A percentile compares a stretch with the other conserved stretches of the same genome.
phyloP scores from a whole-genome alignment of 2,329 filamentous ascomycete genomes.

The Aspergillus ochraceoroseus region DNA sequence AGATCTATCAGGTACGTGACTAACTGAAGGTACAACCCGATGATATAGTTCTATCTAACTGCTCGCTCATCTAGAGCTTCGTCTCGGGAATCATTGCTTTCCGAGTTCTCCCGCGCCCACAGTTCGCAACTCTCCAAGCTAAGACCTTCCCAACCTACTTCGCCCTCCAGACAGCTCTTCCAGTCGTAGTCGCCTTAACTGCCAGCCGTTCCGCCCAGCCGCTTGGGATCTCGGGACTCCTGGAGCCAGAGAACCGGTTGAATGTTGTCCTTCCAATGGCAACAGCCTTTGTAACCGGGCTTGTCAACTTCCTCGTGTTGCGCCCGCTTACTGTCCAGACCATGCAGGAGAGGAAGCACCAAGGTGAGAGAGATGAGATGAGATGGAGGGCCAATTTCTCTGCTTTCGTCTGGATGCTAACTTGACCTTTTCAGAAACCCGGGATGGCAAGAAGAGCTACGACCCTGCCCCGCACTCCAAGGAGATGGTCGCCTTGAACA shows the following conservation, averaged over 20 bases:
- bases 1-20: conserved; percentile 75
- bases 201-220: conserved; percentile 58
- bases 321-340: conserved; percentile 69
- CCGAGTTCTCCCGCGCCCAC: conserved; percentile 67
- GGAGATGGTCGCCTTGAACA: conserved; percentile 78
- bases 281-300: conserved; percentile 64
- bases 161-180: conserved; percentile 69
- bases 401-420: too few species aligned
- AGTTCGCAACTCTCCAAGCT: conserved; percentile 76
- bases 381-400: too few species aligned
- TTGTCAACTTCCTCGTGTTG: conserved; percentile 65
- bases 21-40: too few species aligned
- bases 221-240: conserved; percentile 34
- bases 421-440: conserved; percentile 58
- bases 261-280: conserved; percentile 64
- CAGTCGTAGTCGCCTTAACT: conserved; percentile 69
- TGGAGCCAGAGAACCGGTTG: conserved; percentile 56
- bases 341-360: conserved; percentile 71
- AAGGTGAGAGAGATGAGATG: too few species aligned
- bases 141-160: conserved; percentile 81
- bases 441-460: conserved; percentile 82
- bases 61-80: conserved; percentile 59
- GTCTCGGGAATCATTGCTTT: conserved; percentile 68
- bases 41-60: too few species aligned
- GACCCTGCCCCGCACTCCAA: conserved; percentile 73